phyloP scores from a whole-genome alignment of 2,329 filamentous ascomycete species.

The Penicillium vulpinum region DNA sequence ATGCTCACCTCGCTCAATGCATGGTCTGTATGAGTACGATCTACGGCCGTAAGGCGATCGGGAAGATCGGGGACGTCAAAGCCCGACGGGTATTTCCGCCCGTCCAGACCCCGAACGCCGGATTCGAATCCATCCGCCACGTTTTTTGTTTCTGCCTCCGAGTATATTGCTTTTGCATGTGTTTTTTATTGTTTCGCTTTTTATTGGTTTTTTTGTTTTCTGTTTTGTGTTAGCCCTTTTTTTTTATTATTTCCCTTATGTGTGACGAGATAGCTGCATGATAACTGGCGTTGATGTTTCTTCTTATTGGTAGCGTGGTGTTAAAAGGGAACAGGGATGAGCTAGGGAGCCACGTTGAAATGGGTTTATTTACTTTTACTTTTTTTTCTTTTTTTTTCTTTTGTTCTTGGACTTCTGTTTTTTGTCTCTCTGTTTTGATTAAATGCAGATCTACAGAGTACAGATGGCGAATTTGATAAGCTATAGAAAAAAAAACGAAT shows the following conservation, averaged over 20 bases:
- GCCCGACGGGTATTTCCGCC: constrained; percentile 9
- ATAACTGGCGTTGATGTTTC: constrained; percentile 5
- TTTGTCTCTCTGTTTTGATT: not conserved
- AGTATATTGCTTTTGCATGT: too few species aligned
- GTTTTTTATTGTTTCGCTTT: too few species aligned
- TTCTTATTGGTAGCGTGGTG: constrained; percentile 9
- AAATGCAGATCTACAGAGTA: constrained; percentile 3
- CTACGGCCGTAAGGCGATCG: constrained; percentile 14
- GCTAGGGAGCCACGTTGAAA: constrained; percentile 6
- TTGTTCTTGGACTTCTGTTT: not conserved
- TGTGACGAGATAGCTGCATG: constrained; percentile 15
- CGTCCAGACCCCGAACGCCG: not conserved
- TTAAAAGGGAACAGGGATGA: constrained; percentile 5
- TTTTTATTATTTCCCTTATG: constrained; percentile 1
- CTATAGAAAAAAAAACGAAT: too few species aligned
- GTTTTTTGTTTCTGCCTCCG: not conserved
- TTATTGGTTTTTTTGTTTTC: constrained; percentile 7
- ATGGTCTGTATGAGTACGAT: constrained; percentile 28
- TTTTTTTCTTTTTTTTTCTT: not conserved
- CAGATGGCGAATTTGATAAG: not conserved
- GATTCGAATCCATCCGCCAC: not conserved
- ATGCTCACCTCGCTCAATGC: constrained; percentile 41
- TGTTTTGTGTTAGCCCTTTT: not conserved
- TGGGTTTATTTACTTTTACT: not conserved
- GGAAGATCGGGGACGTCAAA: not conserved